Base-by-base conservation (phyloP, 2,329 filamentous ascomycete species). In the Xylaria sp. region DNA sequence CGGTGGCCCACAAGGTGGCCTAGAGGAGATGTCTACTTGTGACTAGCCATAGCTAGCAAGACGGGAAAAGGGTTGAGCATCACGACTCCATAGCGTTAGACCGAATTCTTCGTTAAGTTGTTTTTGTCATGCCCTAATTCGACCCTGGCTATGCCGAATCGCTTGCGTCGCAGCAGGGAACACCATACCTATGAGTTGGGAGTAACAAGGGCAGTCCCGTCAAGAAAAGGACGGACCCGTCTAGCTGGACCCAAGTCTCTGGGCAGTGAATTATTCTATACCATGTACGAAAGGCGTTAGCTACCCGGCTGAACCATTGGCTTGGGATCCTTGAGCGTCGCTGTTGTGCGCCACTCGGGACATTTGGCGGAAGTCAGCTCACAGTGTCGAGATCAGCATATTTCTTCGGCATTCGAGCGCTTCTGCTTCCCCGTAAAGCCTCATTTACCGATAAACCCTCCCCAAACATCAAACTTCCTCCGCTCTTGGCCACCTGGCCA, bases 281-380 rank as follows among this genome's bases (percentile, higher is more conserved):
- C 67, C 65, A 70, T 65, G 68, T 60, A 68, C 59, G 20, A 66
- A 66, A 62, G 56, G 68, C 65, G 63, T 68, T 68, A 66, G 68
- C 60, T 62, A 65, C 65, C 60, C 69, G 67, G 65, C 69, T 62
- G 71, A 72, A 65, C 70, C 71, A 70, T 66, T 71, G 73, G 72
- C 72, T 60, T 73, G 71, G 70, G 63, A 69, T 69, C 64, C 60
- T 68, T 65, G 65, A 68, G 65, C 71, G 54, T 69, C 70, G 64
- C 64, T 66, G 63, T 58, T 67, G 62, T 73, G 67, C 65, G 64
- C 64, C 70, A 71, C 69, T 66, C 69, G 68, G 71, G 57, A 66
- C 66, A 64, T 70, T 70, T 64, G 68, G 58, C 62, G 66, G 70
- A 69, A 69, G 69, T 71, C 66, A 70, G 67, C 61, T 72, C 71